These are phyloP conservation scores for Curvularia sp. DNA, from an alignment of 2,329 filamentous ascomycete species.

Conservation along the genomic window DNA sequence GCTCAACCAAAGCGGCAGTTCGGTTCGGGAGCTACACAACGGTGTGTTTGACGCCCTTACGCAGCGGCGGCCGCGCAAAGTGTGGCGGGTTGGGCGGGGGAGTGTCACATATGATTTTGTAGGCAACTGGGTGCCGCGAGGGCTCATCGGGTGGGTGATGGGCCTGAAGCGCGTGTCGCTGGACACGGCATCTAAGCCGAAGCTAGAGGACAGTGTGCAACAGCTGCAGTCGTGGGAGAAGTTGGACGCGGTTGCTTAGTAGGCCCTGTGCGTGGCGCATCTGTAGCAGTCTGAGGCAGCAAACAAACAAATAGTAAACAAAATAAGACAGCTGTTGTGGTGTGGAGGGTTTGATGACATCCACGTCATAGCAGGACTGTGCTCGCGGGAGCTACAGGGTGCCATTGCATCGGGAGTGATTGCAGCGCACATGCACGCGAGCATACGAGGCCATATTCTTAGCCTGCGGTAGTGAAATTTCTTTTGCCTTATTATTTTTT, in stretches of 20 bases:
- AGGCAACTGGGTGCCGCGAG: conserved; percentile 77
- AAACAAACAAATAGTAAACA: neutral
- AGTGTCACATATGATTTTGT: conserved; percentile 85
- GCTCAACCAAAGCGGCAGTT: conserved; percentile 66
- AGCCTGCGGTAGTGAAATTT: neutral
- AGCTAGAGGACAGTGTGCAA: conserved; percentile 53
- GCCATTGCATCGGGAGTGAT: conserved; percentile 8
- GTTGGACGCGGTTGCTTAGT: conserved; percentile 44
- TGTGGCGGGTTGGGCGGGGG: conserved; percentile 83
- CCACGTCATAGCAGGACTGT: conserved; percentile 18
- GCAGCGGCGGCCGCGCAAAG: conserved; percentile 63
- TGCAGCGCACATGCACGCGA: neutral
- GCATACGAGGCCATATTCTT: neutral
- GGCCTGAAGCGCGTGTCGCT: conserved; percentile 68
- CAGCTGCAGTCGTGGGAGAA: conserved; percentile 53
- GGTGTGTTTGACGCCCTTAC: conserved; percentile 90
- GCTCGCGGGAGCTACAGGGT: conserved; percentile 8
- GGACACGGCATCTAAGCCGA: conserved; percentile 42
- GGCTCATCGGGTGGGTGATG: conserved; percentile 92
- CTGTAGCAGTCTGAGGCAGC: neutral
- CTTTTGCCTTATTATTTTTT: neutral
- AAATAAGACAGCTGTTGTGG: neutral
- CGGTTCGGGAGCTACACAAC: conserved; percentile 80
- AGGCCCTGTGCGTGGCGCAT: neutral
- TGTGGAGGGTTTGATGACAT: conserved; percentile 7